Percentiles rank a stretch among this genome's conserved stretches.
Conservation (phyloP, 345 rosid genomes). For the Zanthoxylum bungeanum region DNA sequence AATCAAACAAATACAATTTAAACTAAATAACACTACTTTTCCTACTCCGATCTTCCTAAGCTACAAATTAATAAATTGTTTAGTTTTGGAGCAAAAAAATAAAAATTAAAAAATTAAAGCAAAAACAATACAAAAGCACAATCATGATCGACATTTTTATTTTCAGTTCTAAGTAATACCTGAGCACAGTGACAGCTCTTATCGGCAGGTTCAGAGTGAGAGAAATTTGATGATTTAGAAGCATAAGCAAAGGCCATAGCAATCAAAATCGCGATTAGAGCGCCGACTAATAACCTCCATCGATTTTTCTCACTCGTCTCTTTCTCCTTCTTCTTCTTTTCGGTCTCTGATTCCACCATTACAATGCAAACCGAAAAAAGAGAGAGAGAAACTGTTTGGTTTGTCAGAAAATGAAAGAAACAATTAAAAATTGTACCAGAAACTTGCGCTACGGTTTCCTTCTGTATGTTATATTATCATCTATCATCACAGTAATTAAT, state of each 20-base stretch:
- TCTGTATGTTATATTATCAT: neutral
- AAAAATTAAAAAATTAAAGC: neutral
- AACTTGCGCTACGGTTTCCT: neutral
- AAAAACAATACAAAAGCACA: neutral
- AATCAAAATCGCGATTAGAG: slow-evolving; percentile 32
- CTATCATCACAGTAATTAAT: neutral
- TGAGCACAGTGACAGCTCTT: slow-evolving; percentile 53
- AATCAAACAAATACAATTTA: neutral
- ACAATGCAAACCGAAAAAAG: neutral
- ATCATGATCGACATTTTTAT: neutral
- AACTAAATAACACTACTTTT: slow-evolving; percentile 32
- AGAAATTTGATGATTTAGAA: slow-evolving; percentile 17
- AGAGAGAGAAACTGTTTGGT: too few species aligned
- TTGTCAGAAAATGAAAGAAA: slow-evolving; percentile 10
- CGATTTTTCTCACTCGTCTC: slow-evolving; percentile 22
- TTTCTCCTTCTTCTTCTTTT: slow-evolving; percentile 17
- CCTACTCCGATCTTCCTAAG: slow-evolving; percentile 15
- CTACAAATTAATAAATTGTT: neutral
- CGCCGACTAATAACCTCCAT: slow-evolving; percentile 39
- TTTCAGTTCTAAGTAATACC: slow-evolving; percentile 34
- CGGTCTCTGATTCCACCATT: slow-evolving; percentile 38
- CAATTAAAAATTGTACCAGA: neutral
- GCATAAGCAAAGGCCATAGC: slow-evolving; percentile 41
- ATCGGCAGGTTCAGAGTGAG: slow-evolving; percentile 25
- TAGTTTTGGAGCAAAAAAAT: neutral